Evolutionary conservation across 192 early-diverging fungal species (phyloP).

Genomic region (Funneliformis mosseae): DNA sequence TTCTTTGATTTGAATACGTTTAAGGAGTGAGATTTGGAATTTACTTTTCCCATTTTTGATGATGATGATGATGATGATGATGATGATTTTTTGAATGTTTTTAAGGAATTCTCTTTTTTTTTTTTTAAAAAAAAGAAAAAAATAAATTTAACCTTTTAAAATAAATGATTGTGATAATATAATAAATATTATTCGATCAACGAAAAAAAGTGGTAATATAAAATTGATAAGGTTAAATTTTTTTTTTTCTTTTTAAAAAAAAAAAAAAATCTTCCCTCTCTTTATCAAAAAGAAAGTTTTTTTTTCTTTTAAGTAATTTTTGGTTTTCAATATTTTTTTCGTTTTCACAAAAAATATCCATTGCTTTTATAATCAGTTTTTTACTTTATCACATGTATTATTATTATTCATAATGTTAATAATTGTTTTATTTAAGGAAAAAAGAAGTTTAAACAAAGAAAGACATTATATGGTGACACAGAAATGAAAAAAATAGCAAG

Average conservation of each 20-base stretch:
- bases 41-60: slow-evolving; percentile 16
- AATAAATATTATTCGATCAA: slow-evolving; percentile 4
- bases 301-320: not conserved
- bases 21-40: not conserved
- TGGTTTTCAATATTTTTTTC: too few species aligned
- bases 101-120: not conserved
- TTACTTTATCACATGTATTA: too few species aligned
- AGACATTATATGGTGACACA: too few species aligned
- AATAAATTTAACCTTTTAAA: not conserved
- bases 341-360: not conserved
- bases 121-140: not conserved
- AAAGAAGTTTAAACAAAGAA: too few species aligned
- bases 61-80: not conserved
- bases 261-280: not conserved
- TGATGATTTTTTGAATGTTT: not conserved
- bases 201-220: not conserved
- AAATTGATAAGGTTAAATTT: not conserved
- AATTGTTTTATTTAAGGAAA: too few species aligned
- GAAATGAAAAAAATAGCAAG: too few species aligned
- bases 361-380: not conserved
- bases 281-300: not conserved
- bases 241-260: slow-evolving; percentile 7
- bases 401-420: too few species aligned
- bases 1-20: not conserved
- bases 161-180: too few species aligned